phyloP scores from a whole-genome alignment of 2,329 filamentous ascomycete species.

The Xylariaceae sp. region DNA sequence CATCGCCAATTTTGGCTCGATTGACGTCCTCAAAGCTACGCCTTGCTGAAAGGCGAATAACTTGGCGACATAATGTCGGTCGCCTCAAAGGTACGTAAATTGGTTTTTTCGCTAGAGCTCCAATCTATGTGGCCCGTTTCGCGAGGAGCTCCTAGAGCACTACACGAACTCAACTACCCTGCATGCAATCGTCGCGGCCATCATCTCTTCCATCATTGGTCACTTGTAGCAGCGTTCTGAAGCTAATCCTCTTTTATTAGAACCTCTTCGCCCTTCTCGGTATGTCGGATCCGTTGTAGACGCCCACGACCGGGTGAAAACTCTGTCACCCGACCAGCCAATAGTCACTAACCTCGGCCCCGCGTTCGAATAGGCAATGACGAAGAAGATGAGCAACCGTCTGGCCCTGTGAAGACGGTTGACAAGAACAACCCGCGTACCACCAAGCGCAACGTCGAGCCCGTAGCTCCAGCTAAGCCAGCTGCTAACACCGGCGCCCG shows the following conservation, averaged over 20 bases:
- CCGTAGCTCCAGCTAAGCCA: conserved; percentile 66
- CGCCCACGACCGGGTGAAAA: conserved; percentile 34
- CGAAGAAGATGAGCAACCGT: conserved; percentile 73
- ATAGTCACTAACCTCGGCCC: conserved; percentile 35
- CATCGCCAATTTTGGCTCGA: conserved; percentile 36
- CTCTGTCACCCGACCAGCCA: conserved; percentile 20
- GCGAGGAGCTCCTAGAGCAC: too few species aligned
- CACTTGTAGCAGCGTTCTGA: background rate
- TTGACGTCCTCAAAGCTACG: conserved; percentile 46
- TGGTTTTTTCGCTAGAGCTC: background rate
- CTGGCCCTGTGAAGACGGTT: conserved; percentile 84
- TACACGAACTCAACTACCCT: too few species aligned
- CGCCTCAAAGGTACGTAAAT: conserved; percentile 61
- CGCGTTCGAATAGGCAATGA: conserved; percentile 60
- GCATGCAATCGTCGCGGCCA: background rate
- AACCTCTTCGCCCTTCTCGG: conserved; percentile 99
- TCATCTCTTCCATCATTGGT: conserved; percentile 7
- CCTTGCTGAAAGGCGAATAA: conserved; percentile 60
- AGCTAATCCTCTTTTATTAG: conserved; percentile 55
- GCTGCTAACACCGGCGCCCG: conserved; percentile 50
- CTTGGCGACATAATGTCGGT: conserved; percentile 66
- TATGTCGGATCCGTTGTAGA: conserved; percentile 57
- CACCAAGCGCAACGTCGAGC: conserved; percentile 84
- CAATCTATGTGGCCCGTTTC: too few species aligned
- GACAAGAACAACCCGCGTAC: conserved; percentile 80